phyloP scores from a whole-genome alignment of 139 green algal genomes.

The Chlamydomonas sp. region DNA sequence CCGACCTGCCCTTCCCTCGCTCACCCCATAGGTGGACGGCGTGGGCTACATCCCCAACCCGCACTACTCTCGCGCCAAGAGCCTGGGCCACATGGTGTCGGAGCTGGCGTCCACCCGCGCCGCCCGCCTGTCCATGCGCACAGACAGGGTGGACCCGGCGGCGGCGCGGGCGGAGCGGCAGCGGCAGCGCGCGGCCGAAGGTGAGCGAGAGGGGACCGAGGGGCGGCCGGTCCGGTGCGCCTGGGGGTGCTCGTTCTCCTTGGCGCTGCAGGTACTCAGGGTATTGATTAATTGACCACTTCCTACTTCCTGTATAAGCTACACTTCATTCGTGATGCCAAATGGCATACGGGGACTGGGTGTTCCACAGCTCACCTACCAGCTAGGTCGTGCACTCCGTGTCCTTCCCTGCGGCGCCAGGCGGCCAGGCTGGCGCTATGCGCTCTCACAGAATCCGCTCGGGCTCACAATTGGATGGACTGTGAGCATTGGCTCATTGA shows the following conservation, averaged over 20 bases:
- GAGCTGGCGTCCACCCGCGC: conserved; percentile 9
- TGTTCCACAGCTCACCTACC: no score
- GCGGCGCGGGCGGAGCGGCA: conserved; percentile 34
- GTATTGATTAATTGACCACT: no score
- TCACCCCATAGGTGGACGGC: conserved; percentile 76
- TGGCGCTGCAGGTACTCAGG: no score
- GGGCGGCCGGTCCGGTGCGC: no score
- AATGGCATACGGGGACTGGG: no score
- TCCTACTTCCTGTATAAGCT: no score
- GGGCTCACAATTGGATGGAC: no score
- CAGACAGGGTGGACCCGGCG: background rate
- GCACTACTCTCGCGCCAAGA: conserved; percentile 60
- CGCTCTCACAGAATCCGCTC: no score
- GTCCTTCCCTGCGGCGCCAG: background rate
- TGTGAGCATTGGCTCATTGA: no score
- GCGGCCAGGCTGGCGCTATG: background rate
- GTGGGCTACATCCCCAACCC: conserved; percentile 88
- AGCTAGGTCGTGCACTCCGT: no score
- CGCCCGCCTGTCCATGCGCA: conserved; percentile 23
- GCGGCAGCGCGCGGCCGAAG: conserved; percentile 30
- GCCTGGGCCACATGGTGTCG: conserved; percentile 41
- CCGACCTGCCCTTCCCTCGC: background rate
- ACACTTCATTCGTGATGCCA: no score
- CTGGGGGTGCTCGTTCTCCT: no score
- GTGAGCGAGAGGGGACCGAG: background rate